A percentile compares a stretch with the other conserved stretches of the same genome.
Evolutionary conservation across 2,329 filamentous ascomycete genomes (phyloP).

Genomic region (Botrytis fabae): DNA sequence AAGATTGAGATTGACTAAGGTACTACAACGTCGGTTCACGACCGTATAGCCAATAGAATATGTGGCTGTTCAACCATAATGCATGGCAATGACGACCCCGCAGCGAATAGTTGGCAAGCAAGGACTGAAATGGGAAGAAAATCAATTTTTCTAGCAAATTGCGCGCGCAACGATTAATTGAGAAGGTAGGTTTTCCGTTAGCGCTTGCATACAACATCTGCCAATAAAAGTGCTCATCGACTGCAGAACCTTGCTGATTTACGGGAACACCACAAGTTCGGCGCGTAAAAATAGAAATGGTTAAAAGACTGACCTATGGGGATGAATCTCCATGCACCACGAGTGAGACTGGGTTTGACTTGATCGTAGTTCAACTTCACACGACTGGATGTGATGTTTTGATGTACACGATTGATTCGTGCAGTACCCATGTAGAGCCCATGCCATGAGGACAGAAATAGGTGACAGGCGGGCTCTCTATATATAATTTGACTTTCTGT

Average conservation of each 20-base stretch:
- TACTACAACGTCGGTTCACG: conserved; percentile 10
- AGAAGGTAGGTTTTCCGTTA: neutral
- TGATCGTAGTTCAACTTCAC: neutral
- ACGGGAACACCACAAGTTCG: conserved; percentile 2
- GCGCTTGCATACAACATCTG: conserved; percentile 19
- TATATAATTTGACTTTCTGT: conserved; percentile 10
- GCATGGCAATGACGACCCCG: conserved; percentile 1
- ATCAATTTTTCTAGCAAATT: conserved; percentile 13
- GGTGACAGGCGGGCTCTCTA: conserved; percentile 5
- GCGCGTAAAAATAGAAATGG: conserved; percentile 23
- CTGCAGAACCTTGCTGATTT: conserved; percentile 20
- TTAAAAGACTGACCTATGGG: neutral
- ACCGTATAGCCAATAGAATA: conserved; percentile 11
- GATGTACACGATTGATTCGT: conserved; percentile 6
- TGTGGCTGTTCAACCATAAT: conserved; percentile 6
- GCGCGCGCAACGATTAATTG: conserved; percentile 23
- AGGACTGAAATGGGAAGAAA: conserved; percentile 4
- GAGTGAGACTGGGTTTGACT: conserved; percentile 15
- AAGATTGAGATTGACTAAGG: conserved; percentile 5
- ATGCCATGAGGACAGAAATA: neutral
- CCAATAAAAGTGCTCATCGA: conserved; percentile 16
- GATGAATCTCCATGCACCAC: neutral
- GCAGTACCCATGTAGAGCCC: conserved; percentile 9
- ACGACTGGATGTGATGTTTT: conserved; percentile 22
- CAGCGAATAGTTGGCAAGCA: conserved; percentile 17